Percentiles rank a stretch among this genome's conserved stretches.
Conservation (phyloP, 2,329 filamentous ascomycete species). For the Simplicillium aogashimaense region DNA sequence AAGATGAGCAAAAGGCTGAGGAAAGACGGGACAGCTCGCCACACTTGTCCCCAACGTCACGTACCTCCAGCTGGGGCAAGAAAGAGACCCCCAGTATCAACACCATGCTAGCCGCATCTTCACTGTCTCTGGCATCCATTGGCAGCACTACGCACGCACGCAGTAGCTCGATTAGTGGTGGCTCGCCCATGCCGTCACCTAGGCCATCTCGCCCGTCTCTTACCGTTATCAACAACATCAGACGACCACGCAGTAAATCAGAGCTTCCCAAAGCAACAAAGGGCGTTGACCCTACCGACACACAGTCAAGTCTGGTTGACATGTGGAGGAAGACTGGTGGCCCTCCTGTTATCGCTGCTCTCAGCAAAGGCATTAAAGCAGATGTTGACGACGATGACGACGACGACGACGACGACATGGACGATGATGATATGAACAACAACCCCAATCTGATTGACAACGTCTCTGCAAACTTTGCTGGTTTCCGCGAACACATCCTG, state of each 20-base stretch:
- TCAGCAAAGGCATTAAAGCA: slow-evolving; percentile 24
- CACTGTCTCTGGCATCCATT: slow-evolving; percentile 42
- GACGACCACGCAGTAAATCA: slow-evolving; percentile 46
- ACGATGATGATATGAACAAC: slow-evolving; percentile 52
- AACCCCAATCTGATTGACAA: slow-evolving; percentile 55
- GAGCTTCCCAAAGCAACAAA: slow-evolving; percentile 33
- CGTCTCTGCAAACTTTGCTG: slow-evolving; percentile 62
- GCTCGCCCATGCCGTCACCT: slow-evolving; percentile 39
- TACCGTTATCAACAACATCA: slow-evolving; percentile 36
- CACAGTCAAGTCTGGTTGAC: slow-evolving; percentile 33
- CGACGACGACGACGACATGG: slow-evolving; percentile 43
- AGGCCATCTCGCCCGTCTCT: slow-evolving; percentile 35
- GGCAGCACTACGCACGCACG: slow-evolving; percentile 42
- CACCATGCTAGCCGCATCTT: slow-evolving; percentile 47
- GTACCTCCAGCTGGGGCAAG: slow-evolving; percentile 42
- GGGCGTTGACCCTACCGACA: slow-evolving; percentile 15
- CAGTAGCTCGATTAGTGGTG: slow-evolving; percentile 49
- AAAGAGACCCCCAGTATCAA: slow-evolving; percentile 46
- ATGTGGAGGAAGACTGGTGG: slow-evolving; percentile 45
- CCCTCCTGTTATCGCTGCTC: slow-evolving; percentile 39
- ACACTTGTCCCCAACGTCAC: slow-evolving; percentile 38
- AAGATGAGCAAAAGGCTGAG: slow-evolving; percentile 14
- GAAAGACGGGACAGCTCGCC: slow-evolving; percentile 30
- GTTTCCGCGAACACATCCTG: slow-evolving; percentile 66
- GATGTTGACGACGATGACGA: slow-evolving; percentile 49